Base-by-base conservation (phyloP, 768 basidiomycete genomes). In the Gloeopeniophorella convolvens region DNA sequence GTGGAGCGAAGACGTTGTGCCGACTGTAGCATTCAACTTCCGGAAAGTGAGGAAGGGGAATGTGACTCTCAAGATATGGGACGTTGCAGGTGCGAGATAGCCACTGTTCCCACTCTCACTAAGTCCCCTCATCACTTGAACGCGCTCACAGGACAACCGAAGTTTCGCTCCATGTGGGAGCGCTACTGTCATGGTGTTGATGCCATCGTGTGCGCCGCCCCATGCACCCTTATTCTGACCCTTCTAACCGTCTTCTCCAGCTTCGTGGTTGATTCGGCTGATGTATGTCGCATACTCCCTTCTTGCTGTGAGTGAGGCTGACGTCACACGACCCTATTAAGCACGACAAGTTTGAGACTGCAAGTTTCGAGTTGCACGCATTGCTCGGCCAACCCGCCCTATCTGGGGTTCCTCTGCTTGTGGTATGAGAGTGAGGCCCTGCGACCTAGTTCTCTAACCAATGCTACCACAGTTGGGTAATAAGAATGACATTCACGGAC, bases 1-100 rank as follows among this genome's bases (percentile, higher is more conserved):
- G 81, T 96, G 90, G 87, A 90, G 87, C 51, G 90, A 94, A 71
- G 93, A 95, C 47, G 90, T 93, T n/a, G 92, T 92, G 0, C 93
- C 93, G 0, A 96, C 93, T 1, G 87, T 96, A 18, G 90, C 92
- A 6, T 96, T 92, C 72, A 93, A 92, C 59, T 82, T 92, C 60
- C 77, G 89, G 16, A 90, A 89, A 65, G 83, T 95, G 11, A 74
- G 84, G 55, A 91, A 89, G 61, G 91, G 90, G 11, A 94, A 91
- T 52, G 82, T 95, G 1, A 90, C 88, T 0, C 71, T 96, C 62
- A 95, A 92, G 65, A 82, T 96, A 41, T 96, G 93, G 93, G 93
- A 96, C 65, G 88, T 96, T 32, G 92, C 92, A 55, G 91, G 85
- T 89, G 55, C 59, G 79, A 57, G n/a, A 12, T 35, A 8, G 42